Conservation (phyloP, 495 filamentous ascomycete species). For the Trichoderma parareesei region DNA sequence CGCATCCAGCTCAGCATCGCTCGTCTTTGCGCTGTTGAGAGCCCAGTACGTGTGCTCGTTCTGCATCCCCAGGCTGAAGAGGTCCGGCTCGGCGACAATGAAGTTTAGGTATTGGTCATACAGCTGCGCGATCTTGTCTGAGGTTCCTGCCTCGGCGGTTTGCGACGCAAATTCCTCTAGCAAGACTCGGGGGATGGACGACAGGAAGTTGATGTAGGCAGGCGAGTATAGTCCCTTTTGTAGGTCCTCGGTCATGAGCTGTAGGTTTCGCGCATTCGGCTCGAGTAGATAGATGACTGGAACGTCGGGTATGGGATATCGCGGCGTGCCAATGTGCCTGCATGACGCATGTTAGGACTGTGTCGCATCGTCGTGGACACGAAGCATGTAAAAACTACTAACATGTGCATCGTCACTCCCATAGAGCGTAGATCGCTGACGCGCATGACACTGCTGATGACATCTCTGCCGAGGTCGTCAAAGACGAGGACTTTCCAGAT, state of each 20-base stretch:
- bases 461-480: slow-evolving; percentile 54
- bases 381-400: slow-evolving; percentile 18
- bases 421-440: slow-evolving; percentile 87
- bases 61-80: slow-evolving; percentile 88
- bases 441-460: slow-evolving; percentile 87
- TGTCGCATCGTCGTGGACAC: not conserved
- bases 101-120: slow-evolving; percentile 99
- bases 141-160: slow-evolving; percentile 72
- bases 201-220: slow-evolving; percentile 95
- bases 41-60: slow-evolving; percentile 83
- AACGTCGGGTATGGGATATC: slow-evolving; percentile 92
- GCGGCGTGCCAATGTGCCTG: slow-evolving; percentile 70
- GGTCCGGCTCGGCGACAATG: slow-evolving; percentile 88
- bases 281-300: slow-evolving; percentile 94
- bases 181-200: slow-evolving; percentile 83
- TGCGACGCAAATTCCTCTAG: slow-evolving; percentile 93
- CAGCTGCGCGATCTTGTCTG: slow-evolving; percentile 83
- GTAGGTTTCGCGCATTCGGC: slow-evolving; percentile 70
- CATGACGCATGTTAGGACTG: slow-evolving; percentile 12
- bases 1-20: slow-evolving; percentile 78
- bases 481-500: slow-evolving; percentile 61
- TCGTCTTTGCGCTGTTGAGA: slow-evolving; percentile 85
- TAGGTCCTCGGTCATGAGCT: slow-evolving; percentile 79
- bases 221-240: slow-evolving; percentile 82
- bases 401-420: slow-evolving; percentile 97